Evolutionary conservation across 345 rosid genomes (phyloP).

Genomic region (Citrus unshiu): DNA sequence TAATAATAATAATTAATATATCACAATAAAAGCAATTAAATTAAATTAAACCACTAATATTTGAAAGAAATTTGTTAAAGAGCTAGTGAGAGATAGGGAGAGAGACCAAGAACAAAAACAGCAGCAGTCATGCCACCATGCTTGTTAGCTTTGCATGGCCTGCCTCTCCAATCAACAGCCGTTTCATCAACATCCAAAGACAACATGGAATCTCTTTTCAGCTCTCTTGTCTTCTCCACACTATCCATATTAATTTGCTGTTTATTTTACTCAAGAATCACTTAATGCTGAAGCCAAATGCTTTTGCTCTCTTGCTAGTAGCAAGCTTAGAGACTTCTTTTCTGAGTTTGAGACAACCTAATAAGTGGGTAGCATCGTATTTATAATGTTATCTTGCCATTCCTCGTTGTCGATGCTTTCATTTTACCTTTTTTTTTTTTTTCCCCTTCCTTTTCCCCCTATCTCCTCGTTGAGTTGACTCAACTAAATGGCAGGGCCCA

Average conservation of each 20-base stretch:
- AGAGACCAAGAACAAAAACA: conserved; percentile 59
- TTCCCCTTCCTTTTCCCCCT: not conserved
- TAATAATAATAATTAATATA: not conserved
- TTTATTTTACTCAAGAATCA: not conserved
- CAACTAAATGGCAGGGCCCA: conserved; percentile 21
- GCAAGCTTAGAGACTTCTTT: not conserved
- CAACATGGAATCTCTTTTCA: conserved; percentile 19
- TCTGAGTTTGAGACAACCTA: conserved; percentile 15
- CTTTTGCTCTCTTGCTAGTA: not conserved
- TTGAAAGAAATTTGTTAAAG: too few relatives aligned
- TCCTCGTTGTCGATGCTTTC: conserved; percentile 16
- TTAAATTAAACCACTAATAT: too few relatives aligned
- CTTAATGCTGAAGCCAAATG: conserved; percentile 2
- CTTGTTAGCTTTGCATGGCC: conserved; percentile 44
- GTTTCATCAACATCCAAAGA: conserved; percentile 27
- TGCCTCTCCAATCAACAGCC: conserved; percentile 63
- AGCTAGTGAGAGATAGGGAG: not conserved
- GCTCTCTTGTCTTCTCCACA: conserved; percentile 31
- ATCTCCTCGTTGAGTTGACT: conserved; percentile 13
- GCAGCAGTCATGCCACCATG: conserved; percentile 79
- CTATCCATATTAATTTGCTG: not conserved
- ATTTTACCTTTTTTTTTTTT: not conserved
- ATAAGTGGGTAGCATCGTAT: conserved; percentile 11
- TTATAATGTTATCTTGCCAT: conserved; percentile 19
- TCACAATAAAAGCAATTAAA: not conserved